Base-by-base conservation (phyloP, 2,329 filamentous ascomycete genomes). In the Xylaria sp. region DNA sequence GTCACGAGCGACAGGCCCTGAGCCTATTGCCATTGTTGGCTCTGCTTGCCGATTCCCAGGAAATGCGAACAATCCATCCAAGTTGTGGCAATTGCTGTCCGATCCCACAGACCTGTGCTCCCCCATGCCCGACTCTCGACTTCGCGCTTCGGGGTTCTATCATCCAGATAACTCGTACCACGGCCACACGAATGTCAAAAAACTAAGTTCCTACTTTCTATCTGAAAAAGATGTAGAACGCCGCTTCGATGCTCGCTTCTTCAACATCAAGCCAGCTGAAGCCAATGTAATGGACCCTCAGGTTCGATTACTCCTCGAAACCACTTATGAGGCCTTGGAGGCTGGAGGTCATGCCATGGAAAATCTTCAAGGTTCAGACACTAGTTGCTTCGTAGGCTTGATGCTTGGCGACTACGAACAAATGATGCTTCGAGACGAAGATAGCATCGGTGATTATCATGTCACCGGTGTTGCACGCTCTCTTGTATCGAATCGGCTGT, bases 111-210 rank as follows among this genome's bases (percentile, higher is more conserved):
- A 65, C 65, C 17, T 38, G 14, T 12, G 57, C 61, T 52, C 17
- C 64, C 28, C 14, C 1, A 75, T 76, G 0, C 45, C 23, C 2
- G 12, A 15, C 4, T n/a, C n/a, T n/a, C 43, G 43, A n/a, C 78
- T 78, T 68, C 75, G 67, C 60, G 67, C 6, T 23, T 14, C 66
- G 4, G 72, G 71, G 9, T 77, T 75, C 67, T 72, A 76, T 53
- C 74, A 78, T 53, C 73, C 74, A 1, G 73, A 77, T 50, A 72
- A 72, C 0, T 69, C 70, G 50, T 71, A 76, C 55, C 69, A 78
- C 70, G 78, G 67, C 46, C 51, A 25, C 21, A 52, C 37, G n/a
- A 62, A 62, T 19, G 47, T 57, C 14, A 19, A 15, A 12, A 28
- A 57, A n/a, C n/a, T n/a, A n/a, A n/a, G n/a, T 11, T 3, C 60